phyloP scores from a whole-genome alignment of 2,329 filamentous ascomycete species.

The Scleromitrula shiraiana region DNA sequence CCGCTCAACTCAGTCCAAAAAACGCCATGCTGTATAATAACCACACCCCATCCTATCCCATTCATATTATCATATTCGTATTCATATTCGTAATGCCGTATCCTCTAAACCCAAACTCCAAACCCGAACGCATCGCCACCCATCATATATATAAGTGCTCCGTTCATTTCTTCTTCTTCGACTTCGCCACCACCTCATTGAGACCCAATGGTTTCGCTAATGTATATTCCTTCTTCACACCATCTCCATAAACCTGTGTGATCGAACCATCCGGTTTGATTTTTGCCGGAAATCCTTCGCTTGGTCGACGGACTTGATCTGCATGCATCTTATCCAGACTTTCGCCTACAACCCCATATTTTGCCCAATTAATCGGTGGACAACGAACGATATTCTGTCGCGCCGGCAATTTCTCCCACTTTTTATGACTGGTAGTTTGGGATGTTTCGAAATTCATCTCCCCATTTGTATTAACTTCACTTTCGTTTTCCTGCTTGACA shows the following conservation, averaged over 20 bases:
- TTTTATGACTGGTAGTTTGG: slow-evolving; percentile 8
- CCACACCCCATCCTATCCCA: neutral
- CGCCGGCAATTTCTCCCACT: slow-evolving; percentile 60
- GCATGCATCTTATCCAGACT: slow-evolving; percentile 77
- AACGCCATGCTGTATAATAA: slow-evolving; percentile 5
- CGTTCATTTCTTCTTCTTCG: slow-evolving; percentile 35
- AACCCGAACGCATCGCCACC: neutral
- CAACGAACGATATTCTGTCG: slow-evolving; percentile 78
- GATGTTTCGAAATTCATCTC: neutral
- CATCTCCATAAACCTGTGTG: slow-evolving; percentile 31
- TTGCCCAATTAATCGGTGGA: slow-evolving; percentile 88
- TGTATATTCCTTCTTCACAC: slow-evolving; percentile 20
- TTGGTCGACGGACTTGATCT: slow-evolving; percentile 64
- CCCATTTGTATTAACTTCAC: neutral
- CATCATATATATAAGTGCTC: neutral
- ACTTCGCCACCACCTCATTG: neutral
- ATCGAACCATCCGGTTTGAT: slow-evolving; percentile 39
- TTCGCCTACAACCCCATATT: slow-evolving; percentile 84
- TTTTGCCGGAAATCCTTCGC: slow-evolving; percentile 43
- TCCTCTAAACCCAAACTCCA: neutral
- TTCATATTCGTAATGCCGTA: slow-evolving; percentile 1
- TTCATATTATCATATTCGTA: slow-evolving; percentile 2
- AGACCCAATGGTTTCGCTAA: slow-evolving; percentile 1
- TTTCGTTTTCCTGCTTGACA: neutral
- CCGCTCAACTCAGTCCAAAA: neutral